Percentiles rank a stretch among this genome's conserved stretches.
Conservation (phyloP, 345 rosid species). For the Eucalyptus polybractea region DNA sequence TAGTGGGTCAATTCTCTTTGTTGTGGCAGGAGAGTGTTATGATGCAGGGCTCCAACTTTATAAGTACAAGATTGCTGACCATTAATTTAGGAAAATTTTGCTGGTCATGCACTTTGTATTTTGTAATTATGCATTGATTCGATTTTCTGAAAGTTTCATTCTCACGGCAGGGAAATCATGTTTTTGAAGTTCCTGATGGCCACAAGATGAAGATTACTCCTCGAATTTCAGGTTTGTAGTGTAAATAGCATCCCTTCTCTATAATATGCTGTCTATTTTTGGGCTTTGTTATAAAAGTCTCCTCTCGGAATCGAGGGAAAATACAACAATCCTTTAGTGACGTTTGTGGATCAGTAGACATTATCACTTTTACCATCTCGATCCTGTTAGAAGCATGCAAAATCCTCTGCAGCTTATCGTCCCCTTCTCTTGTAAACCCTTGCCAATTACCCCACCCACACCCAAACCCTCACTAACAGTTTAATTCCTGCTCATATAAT, state of each 20-base stretch:
- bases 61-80: neutral
- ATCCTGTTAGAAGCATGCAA: neutral
- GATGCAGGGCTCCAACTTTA: neutral
- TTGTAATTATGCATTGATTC: neutral
- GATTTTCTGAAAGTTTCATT: neutral
- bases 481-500: neutral
- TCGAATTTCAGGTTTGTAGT: conserved; percentile 41
- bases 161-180: conserved; percentile 60
- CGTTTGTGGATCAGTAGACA: neutral
- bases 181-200: conserved; percentile 81
- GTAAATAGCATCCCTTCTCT: neutral
- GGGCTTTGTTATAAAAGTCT: neutral
- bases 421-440: neutral
- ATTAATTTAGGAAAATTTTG: neutral
- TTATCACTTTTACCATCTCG: neutral
- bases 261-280: neutral
- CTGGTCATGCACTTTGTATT: neutral
- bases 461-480: neutral
- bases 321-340: neutral
- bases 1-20: neutral
- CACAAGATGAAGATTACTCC: conserved; percentile 51
- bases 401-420: neutral
- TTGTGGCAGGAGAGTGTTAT: neutral
- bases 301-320: neutral
- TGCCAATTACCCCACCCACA: neutral